Percentiles rank a stretch among this genome's conserved stretches.
Evolutionary conservation across 202 grass and related monocot species (phyloP).

Genomic region (Schoenoplectus tabernaemontani): DNA sequence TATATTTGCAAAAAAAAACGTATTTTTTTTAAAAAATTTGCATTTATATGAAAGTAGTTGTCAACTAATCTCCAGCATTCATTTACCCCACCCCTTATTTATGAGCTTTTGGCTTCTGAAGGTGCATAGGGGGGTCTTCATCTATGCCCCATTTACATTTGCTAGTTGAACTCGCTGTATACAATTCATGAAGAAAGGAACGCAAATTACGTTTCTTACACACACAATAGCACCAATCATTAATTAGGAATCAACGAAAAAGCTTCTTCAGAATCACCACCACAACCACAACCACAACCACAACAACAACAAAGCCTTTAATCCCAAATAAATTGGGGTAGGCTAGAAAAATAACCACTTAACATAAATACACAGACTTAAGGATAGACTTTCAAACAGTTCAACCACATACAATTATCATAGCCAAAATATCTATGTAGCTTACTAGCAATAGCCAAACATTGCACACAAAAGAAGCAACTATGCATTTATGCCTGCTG

Average conservation of each 20-base stretch:
- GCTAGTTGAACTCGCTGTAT: not conserved
- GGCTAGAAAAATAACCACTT: no score
- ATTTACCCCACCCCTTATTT: not conserved
- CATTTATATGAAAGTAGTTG: no score
- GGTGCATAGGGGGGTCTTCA: no score
- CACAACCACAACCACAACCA: no score
- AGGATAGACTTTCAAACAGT: not conserved
- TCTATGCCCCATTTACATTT: not conserved
- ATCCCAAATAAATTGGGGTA: no score
- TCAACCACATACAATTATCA: not conserved
- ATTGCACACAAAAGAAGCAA: not conserved
- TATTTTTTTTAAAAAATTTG: no score
- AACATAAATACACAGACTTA: not conserved
- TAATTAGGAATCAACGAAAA: not conserved
- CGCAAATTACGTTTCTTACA: not conserved
- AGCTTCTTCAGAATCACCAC: no score
- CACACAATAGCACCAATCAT: not conserved
- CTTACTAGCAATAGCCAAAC: not conserved
- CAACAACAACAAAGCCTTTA: no score
- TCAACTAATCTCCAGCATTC: no score
- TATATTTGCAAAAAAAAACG: no score
- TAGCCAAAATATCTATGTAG: not conserved
- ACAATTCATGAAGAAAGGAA: not conserved
- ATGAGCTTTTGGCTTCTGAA: not conserved
- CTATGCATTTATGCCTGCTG: conserved; percentile 19